Base-by-base conservation (phyloP, 2,329 filamentous ascomycete genomes). In the Aschersonia sp. region DNA sequence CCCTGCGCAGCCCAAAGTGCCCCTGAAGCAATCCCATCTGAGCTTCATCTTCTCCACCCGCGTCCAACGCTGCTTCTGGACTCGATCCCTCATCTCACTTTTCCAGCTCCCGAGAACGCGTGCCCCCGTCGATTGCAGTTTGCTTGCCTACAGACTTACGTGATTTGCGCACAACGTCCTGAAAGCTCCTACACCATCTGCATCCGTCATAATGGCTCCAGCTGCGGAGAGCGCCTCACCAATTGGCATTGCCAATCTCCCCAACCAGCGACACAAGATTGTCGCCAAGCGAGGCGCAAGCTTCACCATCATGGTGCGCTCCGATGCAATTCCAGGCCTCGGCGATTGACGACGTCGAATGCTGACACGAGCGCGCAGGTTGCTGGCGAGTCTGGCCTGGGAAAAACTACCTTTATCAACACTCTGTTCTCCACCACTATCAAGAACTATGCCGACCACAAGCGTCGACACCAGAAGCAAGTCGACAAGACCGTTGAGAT, bases 391-490 rank as follows among this genome's bases (percentile, higher is more conserved):
- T 97, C 92, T 57, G 90, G 90, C 64, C 74, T 97, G 59, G 92
- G 92, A 75, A 98, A 98, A 81, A 98, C 94, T 30, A 98, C 92
- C 61, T 98, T 98, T 73, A 97, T 98, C 81, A 98, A 98, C 82
- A 98, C 92, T 51, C 83, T 98, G 52, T 98, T 98, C 79, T 98
- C 92, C 54, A 98, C 94, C 57, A 98, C 92, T 60, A 98, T 98
- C 80, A 98, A 98, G 79, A 98, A 97, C 79, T 98, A 98, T 69
- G 92, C 92, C 78, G 92, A 98, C 71, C 90, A 98, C 80, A 95
- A 95, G 79, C 86, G 88, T 70, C 87, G 92, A 64, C 92, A 98
- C 71, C 87, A 92, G 72, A 98, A 98, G 81, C 92, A 98, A 76
- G 81, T 97, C 58, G 92, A 98, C 75, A 97, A 97, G 80, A 98